phyloP scores from a whole-genome alignment of 441 rosid genomes.

The Mallotus japonicus region DNA sequence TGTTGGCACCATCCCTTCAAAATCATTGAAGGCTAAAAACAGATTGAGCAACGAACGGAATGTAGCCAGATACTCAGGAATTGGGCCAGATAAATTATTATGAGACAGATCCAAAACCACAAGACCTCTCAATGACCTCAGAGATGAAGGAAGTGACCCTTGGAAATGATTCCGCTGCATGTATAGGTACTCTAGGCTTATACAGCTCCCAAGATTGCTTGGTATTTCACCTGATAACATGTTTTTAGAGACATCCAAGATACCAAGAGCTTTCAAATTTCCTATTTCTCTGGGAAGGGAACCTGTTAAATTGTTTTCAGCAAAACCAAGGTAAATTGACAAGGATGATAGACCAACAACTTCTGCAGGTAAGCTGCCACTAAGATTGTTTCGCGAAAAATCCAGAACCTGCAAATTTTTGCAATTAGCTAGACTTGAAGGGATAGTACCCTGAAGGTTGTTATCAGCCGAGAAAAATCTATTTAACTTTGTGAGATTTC shows the following conservation, averaged over 20 bases:
- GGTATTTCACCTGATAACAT: slow-evolving; percentile 27
- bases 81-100: slow-evolving; percentile 21
- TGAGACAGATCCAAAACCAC: slow-evolving; percentile 24
- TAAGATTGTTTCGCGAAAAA: slow-evolving; percentile 29
- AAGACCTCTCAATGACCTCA: slow-evolving; percentile 26
- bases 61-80: slow-evolving; percentile 1
- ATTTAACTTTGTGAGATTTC: slow-evolving; percentile 24
- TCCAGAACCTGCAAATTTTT: slow-evolving; percentile 21
- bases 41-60: background rate
- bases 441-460: slow-evolving; percentile 36
- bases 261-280: slow-evolving; percentile 1
- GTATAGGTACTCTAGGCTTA: slow-evolving; percentile 3
- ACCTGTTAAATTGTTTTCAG: slow-evolving; percentile 16
- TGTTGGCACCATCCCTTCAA: slow-evolving; percentile 11
- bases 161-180: slow-evolving; percentile 23
- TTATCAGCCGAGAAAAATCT: slow-evolving; percentile 14
- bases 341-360: slow-evolving; percentile 28
- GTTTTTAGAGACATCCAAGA: background rate
- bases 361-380: slow-evolving; percentile 32
- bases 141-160: slow-evolving; percentile 30
- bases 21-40: slow-evolving; percentile 13
- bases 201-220: slow-evolving; percentile 18
- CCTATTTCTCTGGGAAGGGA: slow-evolving; percentile 18
- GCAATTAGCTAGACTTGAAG: slow-evolving; percentile 32
- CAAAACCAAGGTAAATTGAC: slow-evolving; percentile 12